Conservation (phyloP, 352 stramenopile species). For the Globisporangium cederbergense region DNA sequence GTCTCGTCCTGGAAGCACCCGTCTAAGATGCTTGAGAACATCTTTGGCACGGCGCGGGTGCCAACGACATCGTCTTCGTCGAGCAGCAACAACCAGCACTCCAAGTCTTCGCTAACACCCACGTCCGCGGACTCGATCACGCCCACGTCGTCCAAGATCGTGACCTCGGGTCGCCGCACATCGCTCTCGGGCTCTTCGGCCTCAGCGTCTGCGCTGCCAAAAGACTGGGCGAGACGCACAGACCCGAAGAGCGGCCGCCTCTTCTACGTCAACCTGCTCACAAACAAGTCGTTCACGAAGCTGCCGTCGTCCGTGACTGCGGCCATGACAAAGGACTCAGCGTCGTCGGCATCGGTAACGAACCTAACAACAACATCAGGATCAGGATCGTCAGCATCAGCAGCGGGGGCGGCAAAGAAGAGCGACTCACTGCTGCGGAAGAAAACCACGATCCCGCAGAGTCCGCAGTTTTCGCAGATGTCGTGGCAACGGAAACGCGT, state of each 20-base stretch:
- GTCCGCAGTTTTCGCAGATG: constrained; percentile 78
- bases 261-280: constrained; percentile 83
- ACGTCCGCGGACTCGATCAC: constrained; percentile 41
- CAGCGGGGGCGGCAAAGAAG: constrained; percentile 11
- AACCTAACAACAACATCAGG: constrained; percentile 12
- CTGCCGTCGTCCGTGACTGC: constrained; percentile 72
- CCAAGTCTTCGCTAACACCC: constrained; percentile 14
- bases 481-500: constrained; percentile 74
- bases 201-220: constrained; percentile 42
- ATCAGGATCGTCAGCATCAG: constrained; percentile 2
- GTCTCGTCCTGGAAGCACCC: constrained; percentile 74
- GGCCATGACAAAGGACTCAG: constrained; percentile 33
- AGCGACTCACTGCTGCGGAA: constrained; percentile 18
- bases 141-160: constrained; percentile 28
- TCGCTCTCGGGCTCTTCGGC: constrained; percentile 29
- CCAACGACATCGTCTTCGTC: constrained; percentile 1
- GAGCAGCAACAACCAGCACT: constrained; percentile 13
- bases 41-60: constrained; percentile 33
- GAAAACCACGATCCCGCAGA: constrained; percentile 63
- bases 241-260: constrained; percentile 75
- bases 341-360: neutral
- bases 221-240: constrained; percentile 75
- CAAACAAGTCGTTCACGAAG: constrained; percentile 76
- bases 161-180: constrained; percentile 12
- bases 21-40: constrained; percentile 56